Base-by-base conservation (phyloP, 129 eudicot genomes). In the Tagetes patula region DNA sequence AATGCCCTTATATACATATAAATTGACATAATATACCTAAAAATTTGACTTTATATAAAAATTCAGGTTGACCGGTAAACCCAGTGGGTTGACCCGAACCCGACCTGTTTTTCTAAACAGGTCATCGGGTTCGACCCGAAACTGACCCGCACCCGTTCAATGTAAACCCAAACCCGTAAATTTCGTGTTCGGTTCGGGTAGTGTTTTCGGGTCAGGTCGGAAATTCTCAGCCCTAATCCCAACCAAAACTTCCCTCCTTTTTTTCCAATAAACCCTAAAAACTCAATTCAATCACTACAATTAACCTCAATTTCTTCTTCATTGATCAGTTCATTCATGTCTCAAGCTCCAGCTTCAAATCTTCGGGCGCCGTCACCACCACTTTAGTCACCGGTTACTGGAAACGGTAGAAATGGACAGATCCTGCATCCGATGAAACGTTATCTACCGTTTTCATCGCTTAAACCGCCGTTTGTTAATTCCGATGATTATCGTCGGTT, bases 231-330 rank as follows among this genome's bases (percentile, higher is more conserved):
- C n/a, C n/a, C n/a, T n/a, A n/a, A n/a, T n/a, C n/a, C n/a, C n/a
- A n/a, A n/a, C n/a, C 75, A 92, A 89, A 84, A 80, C 83, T 87
- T 89, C 96, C 95, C 92, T 89, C 43, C 84, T 86, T 87, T 20
- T 20, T 20, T 49, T 40, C 42, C 67, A 33, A 20, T 55, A 63
- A 76, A 71, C 76, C 84, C 75, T 60, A 70, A 62, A 71, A 41
- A 4, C 39, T 43, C 58, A 72, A 43, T 72, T 27, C 39, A 52
- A 46, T 78, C 30, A 39, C 13, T 5, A 50, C 74, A 30, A 38
- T 37, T 7, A 30, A 47, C 61, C 33, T 50, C 27, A 13, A 9
- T 5, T 39, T 13, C 56, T 27, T 7, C 13, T 52, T 43, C 8
- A 11, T 60, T 62, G 1, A 33, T 33, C 46, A 14, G 34, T 20